phyloP scores from a whole-genome alignment of 371 early-diverging fungal genomes.

The Mucor mucedo region DNA sequence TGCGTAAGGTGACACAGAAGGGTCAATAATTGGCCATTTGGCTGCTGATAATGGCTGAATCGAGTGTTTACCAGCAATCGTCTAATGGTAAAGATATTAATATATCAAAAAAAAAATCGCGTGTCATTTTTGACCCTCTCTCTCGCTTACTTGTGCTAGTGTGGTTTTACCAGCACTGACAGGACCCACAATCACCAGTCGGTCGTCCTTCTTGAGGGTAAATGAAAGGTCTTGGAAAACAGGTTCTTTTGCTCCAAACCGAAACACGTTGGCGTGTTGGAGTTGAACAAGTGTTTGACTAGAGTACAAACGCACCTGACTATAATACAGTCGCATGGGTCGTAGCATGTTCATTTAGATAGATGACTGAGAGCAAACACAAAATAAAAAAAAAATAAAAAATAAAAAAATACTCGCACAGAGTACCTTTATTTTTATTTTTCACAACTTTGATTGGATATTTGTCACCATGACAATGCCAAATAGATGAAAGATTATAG shows the following conservation, averaged over 20 bases:
- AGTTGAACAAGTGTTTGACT: constrained; percentile 35
- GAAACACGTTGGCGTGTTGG: constrained; percentile 43
- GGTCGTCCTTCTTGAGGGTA: constrained; percentile 33
- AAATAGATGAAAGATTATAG: neutral
- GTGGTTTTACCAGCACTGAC: constrained; percentile 56
- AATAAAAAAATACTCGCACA: constrained; percentile 4
- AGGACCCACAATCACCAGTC: constrained; percentile 51
- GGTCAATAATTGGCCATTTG: constrained; percentile 44
- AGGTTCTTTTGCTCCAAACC: constrained; percentile 44
- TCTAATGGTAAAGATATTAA: constrained; percentile 7
- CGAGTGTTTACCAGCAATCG: constrained; percentile 47
- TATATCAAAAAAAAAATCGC: neutral
- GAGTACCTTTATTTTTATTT: neutral
- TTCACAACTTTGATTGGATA: constrained; percentile 1
- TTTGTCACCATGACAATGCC: neutral
- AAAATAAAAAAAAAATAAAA: constrained; percentile 10
- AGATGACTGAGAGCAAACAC: neutral
- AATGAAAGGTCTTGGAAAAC: constrained; percentile 45
- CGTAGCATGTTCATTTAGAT: neutral
- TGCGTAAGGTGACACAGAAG: constrained; percentile 35
- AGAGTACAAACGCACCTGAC: constrained; percentile 17
- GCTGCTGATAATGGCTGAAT: constrained; percentile 41
- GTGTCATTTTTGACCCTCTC: no score
- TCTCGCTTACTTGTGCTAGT: constrained; percentile 47
- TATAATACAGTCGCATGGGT: neutral